These are phyloP conservation scores for Camelina hispida DNA, from an alignment of 345 rosid species.

Conservation along the genomic window DNA sequence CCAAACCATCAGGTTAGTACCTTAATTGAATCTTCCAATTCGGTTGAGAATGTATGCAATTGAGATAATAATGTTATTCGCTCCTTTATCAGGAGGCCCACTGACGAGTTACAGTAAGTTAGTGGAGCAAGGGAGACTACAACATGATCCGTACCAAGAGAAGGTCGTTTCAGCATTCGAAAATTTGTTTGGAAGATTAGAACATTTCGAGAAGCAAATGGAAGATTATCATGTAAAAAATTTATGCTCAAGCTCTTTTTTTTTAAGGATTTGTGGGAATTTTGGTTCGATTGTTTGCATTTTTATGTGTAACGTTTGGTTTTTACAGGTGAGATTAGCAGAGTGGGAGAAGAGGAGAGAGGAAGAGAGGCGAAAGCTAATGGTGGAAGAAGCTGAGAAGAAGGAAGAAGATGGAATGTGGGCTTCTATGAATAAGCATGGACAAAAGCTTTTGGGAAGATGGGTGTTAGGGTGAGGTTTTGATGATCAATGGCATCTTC, in stretches of 20 bases:
- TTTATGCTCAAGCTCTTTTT: background rate
- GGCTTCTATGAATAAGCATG: constrained; percentile 61
- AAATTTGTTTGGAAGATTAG: constrained; percentile 70
- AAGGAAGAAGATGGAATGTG: constrained; percentile 66
- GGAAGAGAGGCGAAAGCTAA: constrained; percentile 62
- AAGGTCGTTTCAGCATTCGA: constrained; percentile 67
- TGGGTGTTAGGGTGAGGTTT: constrained; percentile 64
- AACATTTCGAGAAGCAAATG: constrained; percentile 86
- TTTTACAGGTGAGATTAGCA: constrained; percentile 58
- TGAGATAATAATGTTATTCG: background rate
- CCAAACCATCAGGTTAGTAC: constrained; percentile 49
- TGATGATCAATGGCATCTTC: background rate
- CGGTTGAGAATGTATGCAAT: background rate
- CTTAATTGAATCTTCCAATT: background rate
- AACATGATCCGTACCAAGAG: constrained; percentile 81
- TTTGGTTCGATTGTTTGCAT: too few species aligned
- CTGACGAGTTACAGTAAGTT: constrained; percentile 58
- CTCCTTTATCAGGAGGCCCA: constrained; percentile 61
- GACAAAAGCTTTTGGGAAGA: constrained; percentile 59
- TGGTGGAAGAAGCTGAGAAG: constrained; percentile 78
- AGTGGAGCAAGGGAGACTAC: constrained; percentile 75
- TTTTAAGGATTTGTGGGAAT: background rate
- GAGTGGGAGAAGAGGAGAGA: constrained; percentile 88
- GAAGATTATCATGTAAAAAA: constrained; percentile 71
- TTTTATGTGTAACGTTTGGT: constrained; percentile 15